A percentile compares a stretch with the other conserved stretches of the same genome.
Conservation (phyloP, 1,284 basidiomycete genomes). For the Tylopilus sp. region DNA sequence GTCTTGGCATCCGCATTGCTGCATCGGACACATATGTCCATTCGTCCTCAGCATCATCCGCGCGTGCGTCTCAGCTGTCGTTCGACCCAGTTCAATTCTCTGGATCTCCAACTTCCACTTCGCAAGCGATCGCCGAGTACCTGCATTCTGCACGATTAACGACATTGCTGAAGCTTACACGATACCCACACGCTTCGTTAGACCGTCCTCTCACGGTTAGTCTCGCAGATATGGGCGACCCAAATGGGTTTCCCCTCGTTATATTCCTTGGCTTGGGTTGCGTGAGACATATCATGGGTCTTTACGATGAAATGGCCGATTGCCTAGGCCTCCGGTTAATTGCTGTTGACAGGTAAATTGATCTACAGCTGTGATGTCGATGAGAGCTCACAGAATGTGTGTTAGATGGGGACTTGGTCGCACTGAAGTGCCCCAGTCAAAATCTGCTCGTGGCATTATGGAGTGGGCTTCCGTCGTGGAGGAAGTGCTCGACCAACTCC, state of each 20-base stretch:
- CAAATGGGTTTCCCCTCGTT: constrained; percentile 80
- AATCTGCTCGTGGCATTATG: constrained; percentile 73
- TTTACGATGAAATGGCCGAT: constrained; percentile 95
- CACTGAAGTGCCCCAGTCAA: constrained; percentile 67
- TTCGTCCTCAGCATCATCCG: constrained; percentile 44
- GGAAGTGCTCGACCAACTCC: constrained; percentile 81
- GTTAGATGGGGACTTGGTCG: constrained; percentile 88
- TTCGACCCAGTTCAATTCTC: constrained; percentile 44
- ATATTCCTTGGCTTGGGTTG: constrained; percentile 93
- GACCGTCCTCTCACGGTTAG: constrained; percentile 81
- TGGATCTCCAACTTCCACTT: constrained; percentile 44
- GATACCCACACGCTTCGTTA: constrained; percentile 72
- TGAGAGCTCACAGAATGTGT: constrained; percentile 12
- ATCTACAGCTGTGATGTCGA: not conserved
- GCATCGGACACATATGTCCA: constrained; percentile 21
- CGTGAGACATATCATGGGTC: constrained; percentile 89
- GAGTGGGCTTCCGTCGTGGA: constrained; percentile 91
- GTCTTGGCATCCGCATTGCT: constrained; percentile 15
- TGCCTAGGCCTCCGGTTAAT: constrained; percentile 84
- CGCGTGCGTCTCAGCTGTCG: constrained; percentile 42
- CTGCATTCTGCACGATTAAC: constrained; percentile 83
- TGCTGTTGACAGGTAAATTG: constrained; percentile 82
- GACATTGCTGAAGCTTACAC: constrained; percentile 72
- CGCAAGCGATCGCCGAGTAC: constrained; percentile 77
- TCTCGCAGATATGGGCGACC: constrained; percentile 84